Evolutionary conservation across 106 monocot genomes (phyloP), one percentile per base, ranked within the genome.

Genomic region (Narthecium ossifragum): DNA sequence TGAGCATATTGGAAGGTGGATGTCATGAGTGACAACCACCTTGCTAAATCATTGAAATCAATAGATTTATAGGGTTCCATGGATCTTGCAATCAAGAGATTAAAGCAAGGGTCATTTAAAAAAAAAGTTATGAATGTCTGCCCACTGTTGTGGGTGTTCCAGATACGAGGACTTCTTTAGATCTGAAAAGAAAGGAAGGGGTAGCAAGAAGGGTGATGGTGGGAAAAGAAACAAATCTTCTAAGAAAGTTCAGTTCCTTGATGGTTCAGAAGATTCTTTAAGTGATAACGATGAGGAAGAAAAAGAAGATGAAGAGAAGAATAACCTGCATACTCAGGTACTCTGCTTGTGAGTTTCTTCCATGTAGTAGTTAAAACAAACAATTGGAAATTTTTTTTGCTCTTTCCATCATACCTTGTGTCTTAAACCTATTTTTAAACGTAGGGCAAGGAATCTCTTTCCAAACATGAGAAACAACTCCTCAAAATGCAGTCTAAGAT

Each of bases 101-200:
- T n/a, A n/a, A n/a, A n/a, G n/a, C n/a, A n/a, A n/a, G n/a, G n/a
- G n/a, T n/a, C n/a, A n/a, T n/a, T n/a, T n/a, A n/a, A n/a, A n/a
- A n/a, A n/a, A n/a, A n/a, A n/a, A n/a, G n/a, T n/a, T n/a, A n/a
- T n/a, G n/a, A n/a, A n/a, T n/a, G n/a, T n/a, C n/a, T n/a, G n/a
- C n/a, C n/a, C n/a, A n/a, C n/a, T 41, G 21, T 25, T 46, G 17
- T 17, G 8, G 21, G 22, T 40, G 39, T 34, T 72, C 33, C 78
- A 98, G 90, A 65, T 98, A 87, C 70, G 76, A 84, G 69, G 90
- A 98, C 60, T 98, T 98, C 27, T 98, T 75, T 58, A 76, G 73
- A 46, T 45, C 60, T 37, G 78, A 76, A 40, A 72, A 64, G 37
- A 71, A 69, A 36, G 78, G 54, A 51, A 51, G 50, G 37, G 36